phyloP scores from a whole-genome alignment of 2,329 filamentous ascomycete genomes.

The Decorospora gaudefroyi region DNA sequence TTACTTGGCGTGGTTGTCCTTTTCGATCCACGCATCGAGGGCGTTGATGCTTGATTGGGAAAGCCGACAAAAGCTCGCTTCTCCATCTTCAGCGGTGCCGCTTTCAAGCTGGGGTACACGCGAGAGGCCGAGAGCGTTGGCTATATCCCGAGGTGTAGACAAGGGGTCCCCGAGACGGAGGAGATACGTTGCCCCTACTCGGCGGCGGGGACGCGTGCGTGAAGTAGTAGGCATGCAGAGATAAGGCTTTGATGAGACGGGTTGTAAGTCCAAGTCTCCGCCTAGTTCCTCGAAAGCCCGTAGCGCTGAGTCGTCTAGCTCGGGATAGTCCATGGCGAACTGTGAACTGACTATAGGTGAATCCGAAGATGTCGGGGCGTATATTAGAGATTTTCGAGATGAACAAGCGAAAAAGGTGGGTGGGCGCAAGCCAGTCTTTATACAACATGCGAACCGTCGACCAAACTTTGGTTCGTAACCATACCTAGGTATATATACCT shows the following conservation, averaged over 20 bases:
- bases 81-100: conserved; percentile 9
- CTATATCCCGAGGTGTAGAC: background rate
- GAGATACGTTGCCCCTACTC: conserved; percentile 5
- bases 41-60: background rate
- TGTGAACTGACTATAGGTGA: background rate
- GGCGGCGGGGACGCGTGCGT: conserved; percentile 2
- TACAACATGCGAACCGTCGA: too few relatives aligned
- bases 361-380: background rate
- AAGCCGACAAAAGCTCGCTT: conserved; percentile 7
- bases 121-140: background rate
- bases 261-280: conserved; percentile 4
- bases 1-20: background rate
- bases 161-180: conserved; percentile 6
- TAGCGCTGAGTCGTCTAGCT: conserved; percentile 14
- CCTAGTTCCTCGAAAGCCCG: conserved; percentile 3
- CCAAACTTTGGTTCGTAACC: too few relatives aligned
- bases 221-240: background rate
- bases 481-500: too few relatives aligned
- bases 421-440: too few relatives aligned
- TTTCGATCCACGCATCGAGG: background rate
- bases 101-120: conserved; percentile 6
- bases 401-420: too few relatives aligned
- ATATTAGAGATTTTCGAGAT: too few relatives aligned
- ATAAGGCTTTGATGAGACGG: background rate
- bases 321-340: conserved; percentile 5